Evolutionary conservation across 495 filamentous ascomycete species (phyloP).

Genomic region (Penicillium canescens): DNA sequence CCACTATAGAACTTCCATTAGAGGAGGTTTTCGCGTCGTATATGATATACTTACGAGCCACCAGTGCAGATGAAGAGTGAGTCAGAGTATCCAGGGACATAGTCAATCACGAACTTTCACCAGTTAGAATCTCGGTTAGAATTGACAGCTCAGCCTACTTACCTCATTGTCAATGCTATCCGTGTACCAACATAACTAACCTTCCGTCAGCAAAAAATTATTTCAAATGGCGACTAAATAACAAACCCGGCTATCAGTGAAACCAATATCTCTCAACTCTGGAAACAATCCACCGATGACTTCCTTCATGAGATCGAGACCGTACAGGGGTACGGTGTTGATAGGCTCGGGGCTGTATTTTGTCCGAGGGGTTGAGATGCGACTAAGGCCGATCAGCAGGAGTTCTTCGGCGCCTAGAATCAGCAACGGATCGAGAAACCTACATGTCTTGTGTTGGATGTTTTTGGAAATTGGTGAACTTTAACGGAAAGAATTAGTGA

Average conservation of each 20-base stretch:
- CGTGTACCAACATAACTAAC: conserved; percentile 17
- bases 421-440: too few relatives aligned
- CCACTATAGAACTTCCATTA: conserved; percentile 2
- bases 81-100: conserved; percentile 15
- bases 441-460: conserved; percentile 7
- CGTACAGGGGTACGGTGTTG: conserved; percentile 17
- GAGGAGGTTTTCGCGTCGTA: neutral
- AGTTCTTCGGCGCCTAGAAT: neutral
- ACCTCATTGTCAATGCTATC: conserved; percentile 19
- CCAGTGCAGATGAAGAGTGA: conserved; percentile 15
- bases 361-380: conserved; percentile 18
- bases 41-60: conserved; percentile 14
- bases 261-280: conserved; percentile 13
- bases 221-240: neutral
- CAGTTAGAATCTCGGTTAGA: neutral
- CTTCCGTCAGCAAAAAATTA: conserved; percentile 1
- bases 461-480: conserved; percentile 20
- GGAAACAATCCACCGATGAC: conserved; percentile 17
- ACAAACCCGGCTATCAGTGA: conserved; percentile 14
- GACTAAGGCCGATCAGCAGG: conserved; percentile 1
- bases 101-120: conserved; percentile 15
- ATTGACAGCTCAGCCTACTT: neutral
- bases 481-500: neutral
- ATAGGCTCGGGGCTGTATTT: conserved; percentile 20
- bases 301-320: conserved; percentile 16